Base-by-base conservation (phyloP, 2,329 filamentous ascomycete genomes). In the Amphichorda felina region DNA sequence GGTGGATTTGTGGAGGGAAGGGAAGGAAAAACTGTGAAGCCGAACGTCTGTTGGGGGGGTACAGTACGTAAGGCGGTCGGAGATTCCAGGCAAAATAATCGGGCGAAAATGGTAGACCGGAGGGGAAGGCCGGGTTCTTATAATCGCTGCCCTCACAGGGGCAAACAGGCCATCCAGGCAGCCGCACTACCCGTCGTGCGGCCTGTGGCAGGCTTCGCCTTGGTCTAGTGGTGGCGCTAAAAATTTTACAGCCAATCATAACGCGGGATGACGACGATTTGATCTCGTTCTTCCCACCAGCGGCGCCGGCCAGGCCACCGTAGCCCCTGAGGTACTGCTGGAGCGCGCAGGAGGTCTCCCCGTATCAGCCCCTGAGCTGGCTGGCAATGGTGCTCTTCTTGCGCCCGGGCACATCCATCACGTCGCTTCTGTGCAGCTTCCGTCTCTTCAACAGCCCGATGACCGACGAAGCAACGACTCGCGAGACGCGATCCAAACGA, bases 41-140 rank as follows among this genome's bases (percentile, higher is more conserved):
- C 64, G 50, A 57, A 67, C 61, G 62, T 54, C 55, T 54, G 55
- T 55, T 57, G 59, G 53, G 56, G 57, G 30, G 37, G 33, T 36
- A 39, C 37, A 35, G 55, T 66, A 64, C 64, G 63, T 61, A 66
- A 52, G 65, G 66, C 64, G 63, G 64, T 71, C 66, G 65, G 63
- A 59, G 64, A 60, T 70, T 71, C 67, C 65, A 60, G 65, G 61
- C 66, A 60, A 61, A 58, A 64, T 51, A 61, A 64, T 62, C 56
- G 55, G 53, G 54, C 50, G 61, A 33, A 32, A 11, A 8, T 35
- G 35, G 34, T 14, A n/a, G 31, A 31, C 29, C 58, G 61, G 57
- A 62, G 69, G 67, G 68, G 66, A 65, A 60, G 60, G 55, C 54
- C 54, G 51, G 53, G 59, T 69, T 60, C 60, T 72, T 72, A 72